Evolutionary conservation across 2,329 filamentous ascomycete species (phyloP).

Genomic region (Talaromyces pinophilus): DNA sequence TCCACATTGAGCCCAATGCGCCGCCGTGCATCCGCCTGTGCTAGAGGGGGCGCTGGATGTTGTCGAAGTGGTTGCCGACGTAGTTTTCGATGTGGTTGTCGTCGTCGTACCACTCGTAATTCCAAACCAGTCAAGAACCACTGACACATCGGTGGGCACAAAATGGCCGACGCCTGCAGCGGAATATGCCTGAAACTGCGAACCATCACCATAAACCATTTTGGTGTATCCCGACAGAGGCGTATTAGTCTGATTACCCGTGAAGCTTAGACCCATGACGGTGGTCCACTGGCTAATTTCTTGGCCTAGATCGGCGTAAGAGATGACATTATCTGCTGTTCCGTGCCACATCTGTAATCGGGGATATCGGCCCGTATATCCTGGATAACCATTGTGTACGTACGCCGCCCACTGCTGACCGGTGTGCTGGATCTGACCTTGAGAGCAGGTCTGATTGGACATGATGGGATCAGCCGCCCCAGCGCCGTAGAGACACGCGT

Average conservation of each 20-base stretch:
- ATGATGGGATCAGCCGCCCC: conserved; percentile 1
- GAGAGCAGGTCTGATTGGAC: conserved; percentile 16
- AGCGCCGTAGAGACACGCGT: conserved; percentile 11
- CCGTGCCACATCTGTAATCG: conserved; percentile 19
- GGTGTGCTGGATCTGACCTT: conserved; percentile 8
- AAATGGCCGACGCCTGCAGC: conserved; percentile 13
- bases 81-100: background rate
- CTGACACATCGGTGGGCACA: conserved; percentile 8
- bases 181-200: conserved; percentile 8
- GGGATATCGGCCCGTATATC: conserved; percentile 14
- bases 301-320: conserved; percentile 1
- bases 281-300: conserved; percentile 17
- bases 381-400: conserved; percentile 18
- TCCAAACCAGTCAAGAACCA: conserved; percentile 15
- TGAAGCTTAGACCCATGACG: conserved; percentile 9
- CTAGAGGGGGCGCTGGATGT: background rate
- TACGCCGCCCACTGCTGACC: conserved; percentile 12
- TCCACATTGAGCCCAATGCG: conserved; percentile 5
- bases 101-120: background rate
- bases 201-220: conserved; percentile 11
- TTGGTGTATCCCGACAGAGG: conserved; percentile 12
- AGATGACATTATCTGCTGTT: conserved; percentile 15
- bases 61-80: background rate
- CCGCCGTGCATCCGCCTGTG: background rate
- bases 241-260: background rate